These are phyloP conservation scores for Arthrobotrys pseudoclavata DNA, from an alignment of 2,329 filamentous ascomycete species.

Conservation along the genomic window DNA sequence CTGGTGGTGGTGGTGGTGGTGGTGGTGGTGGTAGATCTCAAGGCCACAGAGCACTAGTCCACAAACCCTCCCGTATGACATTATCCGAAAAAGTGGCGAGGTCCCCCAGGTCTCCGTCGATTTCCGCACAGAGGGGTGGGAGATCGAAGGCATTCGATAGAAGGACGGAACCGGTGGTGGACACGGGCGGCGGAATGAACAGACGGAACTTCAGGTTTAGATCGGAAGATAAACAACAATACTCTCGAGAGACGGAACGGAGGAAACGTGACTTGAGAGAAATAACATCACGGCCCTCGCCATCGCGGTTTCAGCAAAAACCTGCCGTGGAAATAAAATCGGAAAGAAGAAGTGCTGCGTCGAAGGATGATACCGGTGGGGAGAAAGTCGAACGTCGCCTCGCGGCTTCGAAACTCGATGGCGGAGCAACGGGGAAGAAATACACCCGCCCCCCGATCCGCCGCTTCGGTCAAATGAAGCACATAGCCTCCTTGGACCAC, in stretches of 20 bases:
- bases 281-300: conserved; percentile 31
- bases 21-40: neutral
- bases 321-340: conserved; percentile 1
- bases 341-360: neutral
- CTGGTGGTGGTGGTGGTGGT: neutral
- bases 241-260: conserved; percentile 31
- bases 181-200: conserved; percentile 55
- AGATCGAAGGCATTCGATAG: conserved; percentile 67
- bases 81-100: conserved; percentile 71
- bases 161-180: conserved; percentile 67
- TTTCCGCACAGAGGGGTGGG: conserved; percentile 61
- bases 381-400: neutral
- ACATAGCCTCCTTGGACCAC: conserved; percentile 59
- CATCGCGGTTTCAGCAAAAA: conserved; percentile 45
- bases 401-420: neutral
- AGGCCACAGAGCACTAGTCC: conserved; percentile 12
- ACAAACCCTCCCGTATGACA: conserved; percentile 72
- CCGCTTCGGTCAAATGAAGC: conserved; percentile 58
- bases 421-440: neutral
- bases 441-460: conserved; percentile 41
- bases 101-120: conserved; percentile 64
- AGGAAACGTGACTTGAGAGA: conserved; percentile 33
- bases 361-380: neutral
- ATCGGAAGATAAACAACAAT: conserved; percentile 44
- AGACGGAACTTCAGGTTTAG: conserved; percentile 40